Conservation (phyloP, 768 basidiomycete genomes). For the Lactarius indigo region DNA sequence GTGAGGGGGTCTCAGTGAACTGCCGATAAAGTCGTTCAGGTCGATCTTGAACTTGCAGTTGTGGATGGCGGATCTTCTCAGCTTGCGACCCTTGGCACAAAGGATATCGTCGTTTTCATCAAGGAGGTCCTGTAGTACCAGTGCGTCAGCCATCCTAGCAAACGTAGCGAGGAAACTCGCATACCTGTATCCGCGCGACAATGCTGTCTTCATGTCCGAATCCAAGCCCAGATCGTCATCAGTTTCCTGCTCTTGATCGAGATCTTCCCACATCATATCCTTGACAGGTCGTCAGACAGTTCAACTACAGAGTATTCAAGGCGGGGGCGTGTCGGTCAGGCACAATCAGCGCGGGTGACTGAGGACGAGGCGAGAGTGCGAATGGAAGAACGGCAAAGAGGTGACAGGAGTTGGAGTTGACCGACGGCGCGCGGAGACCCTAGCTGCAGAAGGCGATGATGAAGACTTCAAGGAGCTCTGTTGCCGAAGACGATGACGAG, state of each 20-base stretch:
- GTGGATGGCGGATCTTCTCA: constrained; percentile 53
- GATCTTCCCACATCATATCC: constrained; percentile 23
- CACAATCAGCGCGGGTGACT: no score
- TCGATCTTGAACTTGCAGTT: constrained; percentile 48
- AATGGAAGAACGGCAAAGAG: no score
- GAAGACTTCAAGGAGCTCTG: no score
- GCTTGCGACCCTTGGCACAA: constrained; percentile 42
- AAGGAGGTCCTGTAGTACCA: constrained; percentile 30
- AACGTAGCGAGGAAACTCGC: constrained; percentile 20
- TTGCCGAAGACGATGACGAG: no score
- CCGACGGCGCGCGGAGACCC: no score
- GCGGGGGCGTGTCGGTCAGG: no score
- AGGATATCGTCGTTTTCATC: constrained; percentile 56
- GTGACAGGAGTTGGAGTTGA: no score
- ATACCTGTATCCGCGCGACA: constrained; percentile 27
- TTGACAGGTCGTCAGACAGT: constrained; percentile 24
- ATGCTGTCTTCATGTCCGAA: constrained; percentile 34
- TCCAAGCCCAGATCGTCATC: neutral
- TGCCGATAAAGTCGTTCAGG: constrained; percentile 31
- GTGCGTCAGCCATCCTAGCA: neutral
- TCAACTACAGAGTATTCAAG: constrained; percentile 33
- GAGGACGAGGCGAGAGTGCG: constrained; percentile 40
- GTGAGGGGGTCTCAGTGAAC: constrained; percentile 39
- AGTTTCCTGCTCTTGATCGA: neutral
- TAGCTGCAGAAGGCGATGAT: no score